Percentiles rank a stretch among this genome's conserved stretches.
Evolutionary conservation across 768 basidiomycete genomes (phyloP).

Genomic region (Agaricus subrufescens): DNA sequence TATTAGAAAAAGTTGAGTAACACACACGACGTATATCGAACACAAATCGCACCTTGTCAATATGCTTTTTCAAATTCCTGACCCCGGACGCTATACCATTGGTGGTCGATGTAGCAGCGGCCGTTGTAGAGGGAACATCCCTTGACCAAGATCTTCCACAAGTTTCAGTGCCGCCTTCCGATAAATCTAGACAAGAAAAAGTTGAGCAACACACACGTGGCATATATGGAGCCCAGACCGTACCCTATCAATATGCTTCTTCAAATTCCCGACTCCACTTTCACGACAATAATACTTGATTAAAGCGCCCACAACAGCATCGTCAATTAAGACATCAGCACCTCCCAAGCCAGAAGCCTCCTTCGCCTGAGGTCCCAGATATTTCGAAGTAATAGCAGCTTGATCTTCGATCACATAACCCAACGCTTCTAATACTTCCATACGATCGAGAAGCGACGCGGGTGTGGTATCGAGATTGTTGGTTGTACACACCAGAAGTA

Average conservation of each 20-base stretch:
- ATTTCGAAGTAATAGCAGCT: conserved; percentile 66
- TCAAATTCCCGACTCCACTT: conserved; percentile 95
- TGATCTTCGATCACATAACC: conserved; percentile 96
- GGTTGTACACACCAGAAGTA: conserved; percentile 97
- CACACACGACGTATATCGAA: no score
- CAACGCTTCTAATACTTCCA: conserved; percentile 94
- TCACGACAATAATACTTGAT: conserved; percentile 44
- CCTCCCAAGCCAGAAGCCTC: no score
- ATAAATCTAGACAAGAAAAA: conserved; percentile 67
- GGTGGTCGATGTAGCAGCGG: conserved; percentile 13
- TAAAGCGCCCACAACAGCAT: no score
- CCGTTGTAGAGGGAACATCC: conserved; percentile 52
- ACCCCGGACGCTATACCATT: no score
- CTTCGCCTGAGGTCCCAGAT: no score
- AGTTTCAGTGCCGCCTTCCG: conserved; percentile 93
- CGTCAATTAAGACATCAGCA: no score
- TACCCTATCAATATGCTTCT: conserved; percentile 38
- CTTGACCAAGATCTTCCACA: conserved; percentile 86
- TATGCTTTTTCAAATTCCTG: no score
- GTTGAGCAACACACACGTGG: neutral
- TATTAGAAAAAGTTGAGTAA: no score
- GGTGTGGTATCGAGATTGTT: conserved; percentile 91
- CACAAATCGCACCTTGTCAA: no score
- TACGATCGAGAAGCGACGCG: conserved; percentile 87
- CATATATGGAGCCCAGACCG: conserved; percentile 41